Base-by-base conservation (phyloP, 768 basidiomycete species). In the Termitomyces sp. region DNA sequence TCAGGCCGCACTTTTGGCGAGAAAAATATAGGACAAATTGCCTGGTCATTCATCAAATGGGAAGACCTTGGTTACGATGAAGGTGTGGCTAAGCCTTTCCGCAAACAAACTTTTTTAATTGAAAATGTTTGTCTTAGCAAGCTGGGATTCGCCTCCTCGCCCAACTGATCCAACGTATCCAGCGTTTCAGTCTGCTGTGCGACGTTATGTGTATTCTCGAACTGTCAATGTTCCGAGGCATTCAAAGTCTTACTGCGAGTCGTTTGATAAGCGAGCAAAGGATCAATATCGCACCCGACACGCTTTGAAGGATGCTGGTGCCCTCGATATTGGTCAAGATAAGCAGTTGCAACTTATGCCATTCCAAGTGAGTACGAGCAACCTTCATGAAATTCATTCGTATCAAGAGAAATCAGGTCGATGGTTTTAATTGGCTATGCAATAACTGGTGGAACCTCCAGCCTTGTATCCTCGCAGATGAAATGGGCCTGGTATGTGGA, bases 31-130 rank as follows among this genome's bases (percentile, higher is more conserved):
- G 75, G 82, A 41, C 71, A 81, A 52, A 84, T 96, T 36, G 78
- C 85, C 20, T 94, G 91, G 88, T 84, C 82, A 13, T 95, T 95
- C 69, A 78, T 93, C 64, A 99, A 98, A 71, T 98, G 96, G 96
- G 79, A 85, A 47, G 94, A 94, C 62, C 77, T 98, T 30, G 86
- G 89, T n/a, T 97, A 98, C 61, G 90, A 96, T 23, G 89, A 94
- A 78, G 87, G 95, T 92, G 58, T 49, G 58, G 20, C 18, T 10
- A 20, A 30, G 10, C 20, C 23, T 20, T 26, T 47, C 30, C 20
- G 1, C 30, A 10, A n/a, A 40, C 28, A 23, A 38, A 50, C n/a
- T 59, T 50, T 44, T 47, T 44, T 47, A 28, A 8, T 18, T 13
- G 10, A 2, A 46, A n/a, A 53, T 50, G 9, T 58, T 61, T 36